phyloP scores from a whole-genome alignment of 73 alveolate genomes.

The Tetrahymena elliotti region DNA sequence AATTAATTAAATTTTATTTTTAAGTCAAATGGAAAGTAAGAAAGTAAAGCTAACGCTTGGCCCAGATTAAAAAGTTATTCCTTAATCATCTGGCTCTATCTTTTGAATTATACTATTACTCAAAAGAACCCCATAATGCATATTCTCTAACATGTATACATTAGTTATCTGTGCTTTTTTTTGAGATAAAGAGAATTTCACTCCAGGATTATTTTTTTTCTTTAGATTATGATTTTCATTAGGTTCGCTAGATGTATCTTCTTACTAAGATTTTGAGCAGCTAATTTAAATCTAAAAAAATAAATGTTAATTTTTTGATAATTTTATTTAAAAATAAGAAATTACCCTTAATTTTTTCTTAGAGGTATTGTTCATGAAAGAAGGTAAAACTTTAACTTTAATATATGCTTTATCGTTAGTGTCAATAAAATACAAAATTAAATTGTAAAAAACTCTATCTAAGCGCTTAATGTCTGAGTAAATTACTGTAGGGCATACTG shows the following conservation, averaged over 20 bases:
- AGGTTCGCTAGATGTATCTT: not conserved
- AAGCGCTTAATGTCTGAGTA: not conserved
- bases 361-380: not conserved
- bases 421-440: not conserved
- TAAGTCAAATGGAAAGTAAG: not conserved
- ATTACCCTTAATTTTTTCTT: not conserved
- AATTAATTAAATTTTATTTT: too few species aligned
- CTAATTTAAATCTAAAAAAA: not conserved
- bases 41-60: not conserved
- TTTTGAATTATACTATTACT: not conserved
- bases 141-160: not conserved
- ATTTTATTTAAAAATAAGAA: not conserved
- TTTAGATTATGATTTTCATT: not conserved
- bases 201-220: not conserved
- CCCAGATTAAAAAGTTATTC: not conserved
- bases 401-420: not conserved
- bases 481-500: not conserved
- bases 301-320: not conserved
- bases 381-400: not conserved
- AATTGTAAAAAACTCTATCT: not conserved
- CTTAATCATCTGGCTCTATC: not conserved
- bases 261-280: not conserved
- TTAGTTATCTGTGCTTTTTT: not conserved
- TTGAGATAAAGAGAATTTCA: not conserved
- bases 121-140: not conserved